A percentile compares a stretch with the other conserved stretches of the same genome.
phyloP scores from a whole-genome alignment of 495 filamentous ascomycete species.

The Penicillium angulare region DNA sequence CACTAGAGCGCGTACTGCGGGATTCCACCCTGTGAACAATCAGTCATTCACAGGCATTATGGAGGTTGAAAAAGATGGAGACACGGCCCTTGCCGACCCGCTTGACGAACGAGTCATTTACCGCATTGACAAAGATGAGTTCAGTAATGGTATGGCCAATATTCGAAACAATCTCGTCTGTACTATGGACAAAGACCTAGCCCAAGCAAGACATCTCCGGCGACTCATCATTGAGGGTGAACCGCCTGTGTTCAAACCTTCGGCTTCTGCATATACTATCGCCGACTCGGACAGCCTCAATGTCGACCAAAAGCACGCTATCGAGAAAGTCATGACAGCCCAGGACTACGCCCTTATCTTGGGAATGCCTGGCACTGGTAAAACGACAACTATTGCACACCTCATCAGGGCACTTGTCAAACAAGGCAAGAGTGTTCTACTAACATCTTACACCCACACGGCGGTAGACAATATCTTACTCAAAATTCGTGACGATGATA shows the following conservation, averaged over 20 bases:
- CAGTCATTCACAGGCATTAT: conserved; percentile 90
- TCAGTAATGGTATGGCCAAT: conserved; percentile 94
- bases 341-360: conserved; percentile 92
- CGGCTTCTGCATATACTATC: conserved; percentile 57
- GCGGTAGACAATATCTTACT: conserved; percentile 97
- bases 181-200: conserved; percentile 78
- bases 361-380: conserved; percentile 97
- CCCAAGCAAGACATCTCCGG: conserved; percentile 71
- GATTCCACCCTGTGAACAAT: conserved; percentile 72
- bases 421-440: conserved; percentile 85
- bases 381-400: conserved; percentile 96
- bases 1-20: conserved; percentile 66
- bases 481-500: conserved; percentile 77
- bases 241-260: conserved; percentile 69
- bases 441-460: conserved; percentile 95
- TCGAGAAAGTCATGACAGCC: conserved; percentile 92
- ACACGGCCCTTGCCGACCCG: conserved; percentile 39
- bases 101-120: conserved; percentile 67
- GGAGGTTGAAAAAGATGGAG: conserved; percentile 65
- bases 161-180: conserved; percentile 91
- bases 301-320: conserved; percentile 78
- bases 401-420: conserved; percentile 89
- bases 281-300: conserved; percentile 61
- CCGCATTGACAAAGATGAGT: conserved; percentile 94
- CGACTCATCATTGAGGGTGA: conserved; percentile 71